Conservation (phyloP, 805 yeast genomes). For the Cyberlindnera misumaiensis region DNA sequence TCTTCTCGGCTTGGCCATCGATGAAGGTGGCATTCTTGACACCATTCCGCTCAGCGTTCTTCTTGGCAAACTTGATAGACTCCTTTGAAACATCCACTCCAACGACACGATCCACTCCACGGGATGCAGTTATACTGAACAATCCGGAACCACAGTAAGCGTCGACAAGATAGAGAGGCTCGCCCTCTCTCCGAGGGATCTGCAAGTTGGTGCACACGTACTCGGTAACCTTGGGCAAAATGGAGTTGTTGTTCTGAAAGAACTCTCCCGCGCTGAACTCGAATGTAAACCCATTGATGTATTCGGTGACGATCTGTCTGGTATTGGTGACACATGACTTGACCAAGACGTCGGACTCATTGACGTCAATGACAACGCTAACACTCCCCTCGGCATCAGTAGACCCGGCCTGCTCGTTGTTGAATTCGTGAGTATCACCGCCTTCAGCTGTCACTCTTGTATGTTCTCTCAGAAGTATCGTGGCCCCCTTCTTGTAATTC, state of each 20-base stretch:
- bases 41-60: constrained; percentile 71
- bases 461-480: constrained; percentile 77
- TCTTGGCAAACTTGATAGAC: constrained; percentile 79
- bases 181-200: constrained; percentile 32
- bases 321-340: constrained; percentile 76
- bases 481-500: constrained; percentile 70
- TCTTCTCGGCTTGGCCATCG: constrained; percentile 87
- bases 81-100: constrained; percentile 95
- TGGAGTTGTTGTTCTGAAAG: constrained; percentile 92
- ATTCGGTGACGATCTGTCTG: constrained; percentile 74
- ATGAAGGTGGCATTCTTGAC: constrained; percentile 76
- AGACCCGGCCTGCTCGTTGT: constrained; percentile 39
- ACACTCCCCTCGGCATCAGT: constrained; percentile 31
- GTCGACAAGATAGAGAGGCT: constrained; percentile 72
- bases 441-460: constrained; percentile 33
- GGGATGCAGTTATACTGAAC: constrained; percentile 80
- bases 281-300: constrained; percentile 67
- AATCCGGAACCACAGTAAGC: constrained; percentile 96
- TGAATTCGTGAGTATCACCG: constrained; percentile 24
- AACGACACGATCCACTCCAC: constrained; percentile 73
- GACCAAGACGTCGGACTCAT: constrained; percentile 28
- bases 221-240: constrained; percentile 72
- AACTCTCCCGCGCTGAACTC: constrained; percentile 93
- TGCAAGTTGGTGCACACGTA: constrained; percentile 72
- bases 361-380: constrained; percentile 26